Evolutionary conservation across 345 rosid genomes (phyloP), one percentile per base, ranked within the genome.

Genomic region (Reutealis trisperma): DNA sequence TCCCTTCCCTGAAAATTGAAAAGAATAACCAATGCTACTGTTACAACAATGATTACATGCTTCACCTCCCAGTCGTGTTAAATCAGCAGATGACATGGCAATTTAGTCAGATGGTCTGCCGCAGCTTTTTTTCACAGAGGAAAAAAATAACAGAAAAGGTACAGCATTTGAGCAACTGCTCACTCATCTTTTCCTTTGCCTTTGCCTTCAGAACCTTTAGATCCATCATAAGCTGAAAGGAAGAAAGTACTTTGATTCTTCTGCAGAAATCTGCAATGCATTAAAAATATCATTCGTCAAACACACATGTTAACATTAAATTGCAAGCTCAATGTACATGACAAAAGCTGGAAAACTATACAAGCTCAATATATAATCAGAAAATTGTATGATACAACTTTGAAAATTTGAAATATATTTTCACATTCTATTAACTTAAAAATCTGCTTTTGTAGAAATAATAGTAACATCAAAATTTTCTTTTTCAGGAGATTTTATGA

Each of bases 211-310:
- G 85, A 80, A 80, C 76, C 84, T 84, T 75, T 88, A 47, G 85
- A 78, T 8, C 83, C 91, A 41, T 93, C 94, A 60, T 95, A 90
- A 8, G 91, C 85, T 55, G 98, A 86, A 71, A 92, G 89, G 84
- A 90, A 91, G 83, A 88, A 91, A 11, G 82, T 85, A 72, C 89
- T 89, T 77, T 96, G 99, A 77, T 96, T 93, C 88, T 96, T 96
- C 86, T 93, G 98, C 84, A 96, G 78, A 80, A 87, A 96, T 85
- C 99, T 95, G 90, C 84, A 71, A 13, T 57, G 16, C 5, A 18
- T 37, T 24, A 16, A 51, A 58, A 25, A 18, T 37, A 24, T 37
- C 41, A 11, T 45, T 45, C 49, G 21, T 44, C 30, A 34, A 15
- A 13, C 10, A 21, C 3, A 6, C 22, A 25, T 44, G 51, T n/a